phyloP scores from a whole-genome alignment of 352 stramenopile species.

The Phytophthora boehmeriae region DNA sequence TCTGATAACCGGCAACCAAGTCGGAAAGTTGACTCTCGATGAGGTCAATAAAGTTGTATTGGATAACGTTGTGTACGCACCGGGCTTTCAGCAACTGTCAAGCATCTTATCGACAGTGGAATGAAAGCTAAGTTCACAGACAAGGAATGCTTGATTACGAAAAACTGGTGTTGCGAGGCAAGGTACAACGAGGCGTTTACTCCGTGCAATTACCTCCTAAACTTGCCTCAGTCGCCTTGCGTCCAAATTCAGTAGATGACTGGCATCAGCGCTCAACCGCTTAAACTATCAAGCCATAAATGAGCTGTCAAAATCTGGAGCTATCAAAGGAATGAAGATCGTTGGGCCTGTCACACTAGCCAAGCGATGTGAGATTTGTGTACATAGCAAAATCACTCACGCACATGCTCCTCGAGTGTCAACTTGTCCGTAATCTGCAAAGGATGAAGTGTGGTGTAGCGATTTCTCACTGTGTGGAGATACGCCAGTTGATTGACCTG shows the following conservation, averaged over 20 bases:
- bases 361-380: conserved; percentile 1
- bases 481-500: too few relatives aligned
- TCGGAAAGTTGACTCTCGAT: background rate
- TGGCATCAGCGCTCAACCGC: background rate
- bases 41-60: background rate
- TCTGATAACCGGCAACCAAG: background rate
- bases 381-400: background rate
- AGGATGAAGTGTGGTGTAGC: conserved; percentile 9
- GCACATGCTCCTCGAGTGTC: background rate
- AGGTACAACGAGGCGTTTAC: background rate
- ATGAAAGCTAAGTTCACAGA: conserved; percentile 1
- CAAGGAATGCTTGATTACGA: background rate
- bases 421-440: background rate
- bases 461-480: too few relatives aligned
- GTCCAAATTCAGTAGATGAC: background rate
- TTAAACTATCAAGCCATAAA: background rate
- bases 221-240: background rate
- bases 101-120: background rate
- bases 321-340: conserved; percentile 1
- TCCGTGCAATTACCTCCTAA: background rate
- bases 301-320: background rate
- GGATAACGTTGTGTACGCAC: background rate
- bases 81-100: background rate
- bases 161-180: background rate
- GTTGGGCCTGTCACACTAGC: background rate